Evolutionary conservation across 2,329 filamentous ascomycete genomes (phyloP), one percentile per base, ranked within the genome.

Genomic region (Salinomyces thailandicus): DNA sequence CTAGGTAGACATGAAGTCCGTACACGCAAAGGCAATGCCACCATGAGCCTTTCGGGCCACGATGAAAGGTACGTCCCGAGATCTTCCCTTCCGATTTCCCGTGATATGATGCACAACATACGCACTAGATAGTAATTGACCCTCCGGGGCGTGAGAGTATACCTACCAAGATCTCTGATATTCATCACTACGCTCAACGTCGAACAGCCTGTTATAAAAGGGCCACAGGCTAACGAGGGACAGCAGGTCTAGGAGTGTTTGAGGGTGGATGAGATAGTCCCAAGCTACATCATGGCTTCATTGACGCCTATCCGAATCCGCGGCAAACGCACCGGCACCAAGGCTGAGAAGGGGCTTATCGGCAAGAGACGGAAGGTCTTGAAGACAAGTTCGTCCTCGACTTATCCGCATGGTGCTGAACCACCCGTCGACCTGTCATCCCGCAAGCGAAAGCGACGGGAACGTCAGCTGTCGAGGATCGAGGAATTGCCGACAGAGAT

Each of bases 71-170:
- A 12, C 9, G 27, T 30, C 7, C 15, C 15, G 15, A 13, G n/a
- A 16, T 15, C 13, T 30, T 24, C 15, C 14, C 16, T 27, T 35
- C 31, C 33, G 20, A 29, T 7, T 14, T 14, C 31, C 14, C 31
- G 9, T 15, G 11, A 18, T 12, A 18, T 15, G 15, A 77, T 76
- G 77, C 22, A 81, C 79, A 77, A 80, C 58, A 78, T 69, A 54
- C 55, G 56, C 69, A 68, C 70, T 79, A 80, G 76, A 80, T 55
- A 33, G 54, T 59, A 59, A 55, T 53, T 58, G 55, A 59, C 51
- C 52, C 47, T 51, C 41, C 36, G 47, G 46, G 53, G 47, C 35
- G 50, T 58, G 55, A 26, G 57, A 54, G 42, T 50, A 46, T 54
- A 53, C 54, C 57, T 54, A 60, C 57, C 57, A 60, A 60, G 57